Evolutionary conservation across 1,284 basidiomycete species (phyloP).

Genomic region (Earliella scabrosa): DNA sequence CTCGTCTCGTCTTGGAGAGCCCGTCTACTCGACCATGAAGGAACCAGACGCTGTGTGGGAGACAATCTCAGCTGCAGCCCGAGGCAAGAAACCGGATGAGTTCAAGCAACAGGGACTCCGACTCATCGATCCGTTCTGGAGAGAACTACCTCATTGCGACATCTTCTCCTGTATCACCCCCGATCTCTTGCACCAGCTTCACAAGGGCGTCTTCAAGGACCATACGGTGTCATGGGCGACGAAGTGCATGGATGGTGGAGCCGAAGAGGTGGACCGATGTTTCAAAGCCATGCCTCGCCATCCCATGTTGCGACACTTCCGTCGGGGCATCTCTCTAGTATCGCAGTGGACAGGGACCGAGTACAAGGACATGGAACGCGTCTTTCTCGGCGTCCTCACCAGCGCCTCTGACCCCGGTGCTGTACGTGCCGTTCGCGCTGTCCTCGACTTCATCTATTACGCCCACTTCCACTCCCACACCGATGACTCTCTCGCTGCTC

Average conservation of each 20-base stretch:
- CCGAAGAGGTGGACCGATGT: slow-evolving; percentile 28
- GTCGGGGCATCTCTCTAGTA: slow-evolving; percentile 26
- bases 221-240: slow-evolving; percentile 31
- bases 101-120: slow-evolving; percentile 15
- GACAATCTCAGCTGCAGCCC: slow-evolving; percentile 1
- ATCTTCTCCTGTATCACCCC: slow-evolving; percentile 32
- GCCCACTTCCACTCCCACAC: slow-evolving; percentile 25
- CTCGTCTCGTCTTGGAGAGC: slow-evolving; percentile 7
- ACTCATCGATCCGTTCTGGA: slow-evolving; percentile 29
- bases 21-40: slow-evolving; percentile 3
- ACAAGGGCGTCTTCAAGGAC: slow-evolving; percentile 38
- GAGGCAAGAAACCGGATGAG: slow-evolving; percentile 8
- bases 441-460: slow-evolving; percentile 37
- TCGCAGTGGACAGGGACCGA: slow-evolving; percentile 33
- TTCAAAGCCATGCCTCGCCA: slow-evolving; percentile 26
- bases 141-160: slow-evolving; percentile 27
- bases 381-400: slow-evolving; percentile 27
- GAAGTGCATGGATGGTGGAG: slow-evolving; percentile 8
- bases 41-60: slow-evolving; percentile 1
- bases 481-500: slow-evolving; percentile 13
- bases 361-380: slow-evolving; percentile 31
- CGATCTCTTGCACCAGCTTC: slow-evolving; percentile 32
- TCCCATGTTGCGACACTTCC: slow-evolving; percentile 27
- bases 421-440: slow-evolving; percentile 19
- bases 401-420: slow-evolving; percentile 9